These are phyloP conservation scores for Aspergillus alliaceus DNA, from an alignment of 2,329 filamentous ascomycete genomes.

Conservation along the genomic window DNA sequence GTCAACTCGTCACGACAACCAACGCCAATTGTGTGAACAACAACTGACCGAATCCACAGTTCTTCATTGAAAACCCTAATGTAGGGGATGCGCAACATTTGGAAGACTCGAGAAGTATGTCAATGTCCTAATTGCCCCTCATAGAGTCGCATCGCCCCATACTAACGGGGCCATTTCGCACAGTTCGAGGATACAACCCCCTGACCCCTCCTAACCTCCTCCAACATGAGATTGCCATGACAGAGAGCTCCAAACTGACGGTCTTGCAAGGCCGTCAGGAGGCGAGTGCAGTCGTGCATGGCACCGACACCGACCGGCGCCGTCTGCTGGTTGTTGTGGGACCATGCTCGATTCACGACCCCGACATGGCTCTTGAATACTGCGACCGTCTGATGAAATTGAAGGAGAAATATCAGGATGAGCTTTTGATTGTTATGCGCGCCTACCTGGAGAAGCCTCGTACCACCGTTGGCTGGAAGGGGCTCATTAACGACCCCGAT, in stretches of 20 bases:
- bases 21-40: background rate
- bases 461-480: slow-evolving; percentile 98
- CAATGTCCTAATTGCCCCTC: slow-evolving; percentile 1
- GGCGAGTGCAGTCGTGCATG: slow-evolving; percentile 61
- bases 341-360: slow-evolving; percentile 97
- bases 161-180: slow-evolving; percentile 1
- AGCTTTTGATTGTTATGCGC: slow-evolving; percentile 94
- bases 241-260: slow-evolving; percentile 47
- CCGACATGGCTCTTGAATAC: slow-evolving; percentile 86
- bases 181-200: slow-evolving; percentile 87
- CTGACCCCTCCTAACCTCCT: slow-evolving; percentile 91
- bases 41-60: slow-evolving; percentile 45
- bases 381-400: slow-evolving; percentile 77
- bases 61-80: slow-evolving; percentile 76
- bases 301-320: slow-evolving; percentile 54
- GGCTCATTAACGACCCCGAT: slow-evolving; percentile 96
- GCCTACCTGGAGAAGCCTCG: slow-evolving; percentile 98
- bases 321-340: slow-evolving; percentile 79
- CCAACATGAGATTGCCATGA: slow-evolving; percentile 78
- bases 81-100: slow-evolving; percentile 72
- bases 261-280: slow-evolving; percentile 62
- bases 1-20: slow-evolving; percentile 16
- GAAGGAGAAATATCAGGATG: slow-evolving; percentile 84
- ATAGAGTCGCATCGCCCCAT: background rate
- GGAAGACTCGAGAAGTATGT: slow-evolving; percentile 80